Conservation (phyloP, 495 filamentous ascomycete species). For the Lasiosphaeris hirsuta region DNA sequence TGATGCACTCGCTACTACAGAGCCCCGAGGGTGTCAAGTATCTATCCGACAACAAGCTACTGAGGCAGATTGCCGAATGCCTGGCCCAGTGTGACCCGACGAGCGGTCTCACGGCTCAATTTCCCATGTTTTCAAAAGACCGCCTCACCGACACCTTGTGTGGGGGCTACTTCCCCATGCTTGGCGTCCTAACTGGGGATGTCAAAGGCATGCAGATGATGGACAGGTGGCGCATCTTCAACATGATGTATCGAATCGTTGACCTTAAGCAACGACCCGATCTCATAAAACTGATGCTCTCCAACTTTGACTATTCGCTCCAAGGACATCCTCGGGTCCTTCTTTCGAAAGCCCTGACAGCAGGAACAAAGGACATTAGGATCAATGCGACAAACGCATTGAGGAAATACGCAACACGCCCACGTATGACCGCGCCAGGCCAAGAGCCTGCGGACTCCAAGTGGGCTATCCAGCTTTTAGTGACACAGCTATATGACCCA, state of each 20-base stretch:
- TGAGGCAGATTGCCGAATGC: slow-evolving; percentile 92
- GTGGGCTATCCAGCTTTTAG: slow-evolving; percentile 93
- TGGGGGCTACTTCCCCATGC: slow-evolving; percentile 88
- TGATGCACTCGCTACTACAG: slow-evolving; percentile 82
- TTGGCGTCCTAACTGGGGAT: slow-evolving; percentile 81
- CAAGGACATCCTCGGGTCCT: slow-evolving; percentile 86
- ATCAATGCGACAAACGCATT: slow-evolving; percentile 81
- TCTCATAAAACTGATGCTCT: slow-evolving; percentile 78
- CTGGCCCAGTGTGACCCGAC: slow-evolving; percentile 86
- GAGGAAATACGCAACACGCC: slow-evolving; percentile 70
- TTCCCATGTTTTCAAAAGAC: slow-evolving; percentile 81
- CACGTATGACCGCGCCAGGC: slow-evolving; percentile 33
- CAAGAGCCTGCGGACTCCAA: slow-evolving; percentile 56
- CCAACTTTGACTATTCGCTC: slow-evolving; percentile 86
- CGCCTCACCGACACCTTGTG: slow-evolving; percentile 80
- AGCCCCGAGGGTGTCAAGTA: slow-evolving; percentile 80
- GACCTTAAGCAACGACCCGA: slow-evolving; percentile 88
- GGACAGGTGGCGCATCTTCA: slow-evolving; percentile 94
- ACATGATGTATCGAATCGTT: slow-evolving; percentile 98
- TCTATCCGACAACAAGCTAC: slow-evolving; percentile 84
- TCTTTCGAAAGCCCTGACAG: slow-evolving; percentile 86
- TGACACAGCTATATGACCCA: slow-evolving; percentile 96
- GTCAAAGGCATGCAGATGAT: slow-evolving; percentile 81
- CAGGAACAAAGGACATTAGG: slow-evolving; percentile 84
- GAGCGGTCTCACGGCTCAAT: slow-evolving; percentile 83